Evolutionary conservation across 2,329 filamentous ascomycete species (phyloP), one percentile per base, ranked within the genome.

Genomic region (Diaporthe ampelina): DNA sequence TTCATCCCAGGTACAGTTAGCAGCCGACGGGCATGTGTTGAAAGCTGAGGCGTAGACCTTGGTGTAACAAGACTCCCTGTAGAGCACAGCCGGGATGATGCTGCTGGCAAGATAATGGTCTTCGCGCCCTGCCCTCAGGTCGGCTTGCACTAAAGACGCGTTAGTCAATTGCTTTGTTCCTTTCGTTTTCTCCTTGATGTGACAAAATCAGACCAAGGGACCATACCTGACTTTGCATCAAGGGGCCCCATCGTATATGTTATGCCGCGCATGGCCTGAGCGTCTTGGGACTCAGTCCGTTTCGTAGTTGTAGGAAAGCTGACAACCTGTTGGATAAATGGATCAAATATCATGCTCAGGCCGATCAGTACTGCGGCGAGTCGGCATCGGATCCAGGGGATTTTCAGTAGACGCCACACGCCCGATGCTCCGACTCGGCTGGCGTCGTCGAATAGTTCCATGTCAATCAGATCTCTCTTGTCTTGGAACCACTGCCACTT

Each of bases 311-410:
- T 58, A n/a, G 56, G 32, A 1, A 58, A 58, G 56, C 56, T 58
- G 2, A 58, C 56, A 0, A 58, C 32, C 32, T 58, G 56, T 37
- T 58, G 56, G 1, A 58, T 32, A 35, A 58, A n/a, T 5, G 32
- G 56, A 13, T 40, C 56, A 37, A 58, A 58, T 15, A 4, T 21
- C 56, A 58, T 58, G 19, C 8, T 58, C 56, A 58, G n/a, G 2
- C 1, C 56, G 1, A 58, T 13, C 2, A 58, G 4, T 0, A 58
- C 19, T 0, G 32, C 56, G 2, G 1, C 32, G 3, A 40, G 0
- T 58, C 56, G 56, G 5, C 32, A 29, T 1, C 4, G 32, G 2
- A 32, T 8, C 4, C 8, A 9, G 0, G 56, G 32, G 0, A 58
- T 4, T 5, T 0, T 7, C 2, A 58, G 2, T 32, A 58, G 10